Conservation (phyloP, 805 yeast genomes). For the Yarrowia keelungensis region DNA sequence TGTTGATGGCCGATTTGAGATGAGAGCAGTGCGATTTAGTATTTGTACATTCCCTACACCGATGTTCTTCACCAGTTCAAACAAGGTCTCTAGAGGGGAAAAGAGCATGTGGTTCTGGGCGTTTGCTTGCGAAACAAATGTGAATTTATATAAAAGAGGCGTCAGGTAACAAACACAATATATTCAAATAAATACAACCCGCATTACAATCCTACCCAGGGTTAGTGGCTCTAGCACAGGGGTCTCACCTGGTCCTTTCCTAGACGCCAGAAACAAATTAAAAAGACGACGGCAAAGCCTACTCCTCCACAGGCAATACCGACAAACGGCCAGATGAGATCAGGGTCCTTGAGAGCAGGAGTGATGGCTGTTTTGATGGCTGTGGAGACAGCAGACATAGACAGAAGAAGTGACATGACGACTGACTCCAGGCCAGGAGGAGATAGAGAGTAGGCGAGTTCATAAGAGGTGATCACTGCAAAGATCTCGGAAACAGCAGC, state of each 20-base stretch:
- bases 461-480: constrained; percentile 60
- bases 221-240: not conserved
- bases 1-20: too few species aligned
- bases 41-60: too few species aligned
- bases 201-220: too few species aligned
- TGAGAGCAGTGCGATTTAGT: too few species aligned
- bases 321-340: constrained; percentile 55
- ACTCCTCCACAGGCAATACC: constrained; percentile 53
- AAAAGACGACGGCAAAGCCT: constrained; percentile 46
- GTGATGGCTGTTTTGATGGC: constrained; percentile 56
- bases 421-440: constrained; percentile 60
- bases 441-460: constrained; percentile 60
- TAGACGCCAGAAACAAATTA: constrained; percentile 17
- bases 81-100: too few species aligned
- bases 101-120: too few species aligned
- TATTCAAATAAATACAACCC: too few species aligned
- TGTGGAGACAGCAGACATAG: constrained; percentile 48
- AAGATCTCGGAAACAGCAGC: constrained; percentile 63
- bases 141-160: too few species aligned
- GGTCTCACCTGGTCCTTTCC: constrained; percentile 5
- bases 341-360: constrained; percentile 54
- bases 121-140: too few species aligned
- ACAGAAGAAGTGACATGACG: constrained; percentile 53
- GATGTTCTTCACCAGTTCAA: too few species aligned
- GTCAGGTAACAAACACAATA: too few species aligned